These are phyloP conservation scores for Chamaecrista fasciculata DNA, from an alignment of 306 rosid species.

Conservation along the genomic window DNA sequence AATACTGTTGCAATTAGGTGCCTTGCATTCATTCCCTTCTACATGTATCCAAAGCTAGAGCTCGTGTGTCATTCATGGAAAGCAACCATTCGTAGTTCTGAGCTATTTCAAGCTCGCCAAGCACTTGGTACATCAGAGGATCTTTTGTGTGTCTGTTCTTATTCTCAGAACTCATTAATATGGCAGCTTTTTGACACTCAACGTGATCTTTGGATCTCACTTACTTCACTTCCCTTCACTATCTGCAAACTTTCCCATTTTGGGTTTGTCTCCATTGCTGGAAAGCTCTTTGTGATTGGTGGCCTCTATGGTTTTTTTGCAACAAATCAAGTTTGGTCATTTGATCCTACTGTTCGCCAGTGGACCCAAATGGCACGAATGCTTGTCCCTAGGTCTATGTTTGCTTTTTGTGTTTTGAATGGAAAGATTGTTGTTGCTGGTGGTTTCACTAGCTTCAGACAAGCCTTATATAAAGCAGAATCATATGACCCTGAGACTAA, in stretches of 20 bases:
- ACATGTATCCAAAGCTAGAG: conserved; percentile 77
- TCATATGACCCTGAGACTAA: conserved; percentile 84
- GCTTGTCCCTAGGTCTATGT: conserved; percentile 93
- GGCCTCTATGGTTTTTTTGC: conserved; percentile 96
- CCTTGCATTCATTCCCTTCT: conserved; percentile 89
- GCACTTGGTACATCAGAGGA: conserved; percentile 83
- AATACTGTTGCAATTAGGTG: conserved; percentile 89
- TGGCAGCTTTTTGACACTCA: conserved; percentile 94
- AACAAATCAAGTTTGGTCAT: conserved; percentile 93
- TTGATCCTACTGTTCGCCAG: conserved; percentile 67
- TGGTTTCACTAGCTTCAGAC: conserved; percentile 89
- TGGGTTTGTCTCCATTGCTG: conserved; percentile 77
- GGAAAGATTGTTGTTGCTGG: conserved; percentile 94
- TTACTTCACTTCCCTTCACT: conserved; percentile 86
- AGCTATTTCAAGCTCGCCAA: conserved; percentile 71
- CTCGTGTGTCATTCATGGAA: conserved; percentile 83
- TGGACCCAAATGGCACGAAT: conserved; percentile 79
- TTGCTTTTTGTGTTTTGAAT: conserved; percentile 87
- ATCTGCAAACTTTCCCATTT: conserved; percentile 83
- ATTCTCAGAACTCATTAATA: conserved; percentile 81
- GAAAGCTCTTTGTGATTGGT: conserved; percentile 89
- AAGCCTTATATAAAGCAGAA: conserved; percentile 89
- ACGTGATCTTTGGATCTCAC: conserved; percentile 85
- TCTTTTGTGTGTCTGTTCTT: conserved; percentile 76
- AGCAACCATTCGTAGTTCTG: conserved; percentile 75